Base-by-base conservation (phyloP, 257 asterid species). In the Cynanchum wilfordii region DNA sequence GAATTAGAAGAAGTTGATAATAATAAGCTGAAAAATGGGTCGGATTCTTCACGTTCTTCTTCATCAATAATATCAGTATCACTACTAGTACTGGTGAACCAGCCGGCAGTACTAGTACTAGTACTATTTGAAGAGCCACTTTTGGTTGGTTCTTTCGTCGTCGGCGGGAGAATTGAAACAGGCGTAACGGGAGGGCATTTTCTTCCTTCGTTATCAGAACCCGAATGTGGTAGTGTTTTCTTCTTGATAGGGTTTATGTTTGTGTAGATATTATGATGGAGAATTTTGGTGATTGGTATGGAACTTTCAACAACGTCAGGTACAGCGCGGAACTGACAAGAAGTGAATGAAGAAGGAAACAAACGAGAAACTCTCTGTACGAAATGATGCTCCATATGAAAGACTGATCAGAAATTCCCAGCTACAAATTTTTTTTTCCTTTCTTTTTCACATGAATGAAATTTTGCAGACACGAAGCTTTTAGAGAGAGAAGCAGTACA, bases 331-430 rank as follows among this genome's bases (percentile, higher is more conserved):
- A 68, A 77, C 2, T 85, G 85, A 84, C 95, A 90, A 40, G 89
- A 89, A 33, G 83, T 74, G 72, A 87, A 75, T 13, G 96, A 87
- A 54, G 96, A 87, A 81, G 91, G 89, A 16, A 88, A 68, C 58
- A 87, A 75, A n/a, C 89, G 84, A 71, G 86, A 83, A 74, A 90
- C 67, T 75, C 71, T 90, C 69, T 83, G 75, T 33, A 80, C 64
- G 12, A 84, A 66, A 15, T 79, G 78, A 68, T 82, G 83, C 38
- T 88, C 96, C 95, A 88, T 89, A 15, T 87, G 22, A 42, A 19
- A 52, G 66, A 59, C 15, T 8, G 13, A 8, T 59, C 40, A 10
- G 59, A 17, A 30, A 33, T 33, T 33, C 38, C 5, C 4, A 50
- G 25, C 63, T 51, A 56, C 6, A 17, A 51, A 2, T 38, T 56